Evolutionary conservation across 768 basidiomycete genomes (phyloP).

Genomic region (Leucocoprinus leucothites): DNA sequence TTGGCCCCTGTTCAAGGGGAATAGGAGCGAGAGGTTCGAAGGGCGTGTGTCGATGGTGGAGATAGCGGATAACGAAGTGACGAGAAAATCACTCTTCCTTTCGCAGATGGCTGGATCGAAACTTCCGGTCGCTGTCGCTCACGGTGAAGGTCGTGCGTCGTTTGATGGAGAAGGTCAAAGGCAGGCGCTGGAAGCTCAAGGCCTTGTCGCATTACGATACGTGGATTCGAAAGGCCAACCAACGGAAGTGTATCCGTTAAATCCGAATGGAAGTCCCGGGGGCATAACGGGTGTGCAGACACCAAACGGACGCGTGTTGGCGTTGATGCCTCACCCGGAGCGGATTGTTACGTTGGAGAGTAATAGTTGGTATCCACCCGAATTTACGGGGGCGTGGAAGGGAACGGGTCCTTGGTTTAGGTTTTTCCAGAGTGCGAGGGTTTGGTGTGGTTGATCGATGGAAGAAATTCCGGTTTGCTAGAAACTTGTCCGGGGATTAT

Average conservation of each 20-base stretch:
- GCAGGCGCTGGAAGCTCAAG: conserved; percentile 36
- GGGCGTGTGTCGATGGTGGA: conserved; percentile 79
- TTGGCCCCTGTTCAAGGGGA: conserved; percentile 93
- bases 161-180: conserved; percentile 40
- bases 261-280: conserved; percentile 81
- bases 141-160: conserved; percentile 52
- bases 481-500: no score
- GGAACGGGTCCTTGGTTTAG: conserved; percentile 92
- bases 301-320: conserved; percentile 83
- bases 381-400: conserved; percentile 56
- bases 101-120: conserved; percentile 84
- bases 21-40: conserved; percentile 89
- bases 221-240: conserved; percentile 66
- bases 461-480: no score
- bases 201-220: conserved; percentile 78
- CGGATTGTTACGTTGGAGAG: conserved; percentile 75
- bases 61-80: conserved; percentile 57
- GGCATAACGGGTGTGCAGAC: conserved; percentile 91
- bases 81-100: conserved; percentile 75
- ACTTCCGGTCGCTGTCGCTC: conserved; percentile 91
- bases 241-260: conserved; percentile 75
- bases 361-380: conserved; percentile 88
- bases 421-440: conserved; percentile 88
- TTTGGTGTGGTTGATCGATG: conserved; percentile 50
- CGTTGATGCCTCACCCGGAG: conserved; percentile 98